Percentiles rank a stretch among this genome's conserved stretches.
Evolutionary conservation across 768 basidiomycete species (phyloP).

Genomic region (Auricularia sp.): DNA sequence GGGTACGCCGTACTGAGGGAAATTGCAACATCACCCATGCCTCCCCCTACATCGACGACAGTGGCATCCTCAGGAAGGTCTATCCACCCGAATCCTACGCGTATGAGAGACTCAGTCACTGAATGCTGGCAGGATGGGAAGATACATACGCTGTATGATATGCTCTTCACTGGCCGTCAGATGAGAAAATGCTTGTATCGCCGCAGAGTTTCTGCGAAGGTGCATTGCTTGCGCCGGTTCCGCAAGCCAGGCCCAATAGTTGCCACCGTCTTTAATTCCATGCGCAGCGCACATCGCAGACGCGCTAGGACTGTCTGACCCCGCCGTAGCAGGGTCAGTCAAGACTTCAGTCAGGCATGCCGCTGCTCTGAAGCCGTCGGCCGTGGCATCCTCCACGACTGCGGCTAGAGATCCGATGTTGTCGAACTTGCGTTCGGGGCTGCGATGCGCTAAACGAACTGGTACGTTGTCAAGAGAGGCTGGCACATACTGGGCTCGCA

Average conservation of each 20-base stretch:
- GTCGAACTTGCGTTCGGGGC: conserved; percentile 12
- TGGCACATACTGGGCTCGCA: neutral
- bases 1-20: conserved; percentile 6
- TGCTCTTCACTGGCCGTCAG: no score
- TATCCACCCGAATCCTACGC: neutral
- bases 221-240: no score
- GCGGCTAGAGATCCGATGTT: conserved; percentile 14
- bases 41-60: conserved; percentile 17
- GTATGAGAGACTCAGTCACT: conserved; percentile 14
- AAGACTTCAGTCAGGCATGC: conserved; percentile 15
- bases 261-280: conserved; percentile 17
- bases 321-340: conserved; percentile 7
- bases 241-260: conserved; percentile 5
- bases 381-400: conserved; percentile 12
- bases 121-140: no score
- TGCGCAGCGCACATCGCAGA: conserved; percentile 20
- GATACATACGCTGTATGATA: no score
- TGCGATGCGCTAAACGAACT: neutral
- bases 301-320: conserved; percentile 17
- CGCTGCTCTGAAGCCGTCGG: conserved; percentile 14
- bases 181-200: no score
- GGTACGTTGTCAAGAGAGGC: no score
- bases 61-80: conserved; percentile 8
- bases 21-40: conserved; percentile 10
- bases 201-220: no score